A percentile compares a stretch with the other conserved stretches of the same genome.
Evolutionary conservation across 228 moss, liverwort and hornwort species (phyloP).

Genomic region (Sphagnum fallax): DNA sequence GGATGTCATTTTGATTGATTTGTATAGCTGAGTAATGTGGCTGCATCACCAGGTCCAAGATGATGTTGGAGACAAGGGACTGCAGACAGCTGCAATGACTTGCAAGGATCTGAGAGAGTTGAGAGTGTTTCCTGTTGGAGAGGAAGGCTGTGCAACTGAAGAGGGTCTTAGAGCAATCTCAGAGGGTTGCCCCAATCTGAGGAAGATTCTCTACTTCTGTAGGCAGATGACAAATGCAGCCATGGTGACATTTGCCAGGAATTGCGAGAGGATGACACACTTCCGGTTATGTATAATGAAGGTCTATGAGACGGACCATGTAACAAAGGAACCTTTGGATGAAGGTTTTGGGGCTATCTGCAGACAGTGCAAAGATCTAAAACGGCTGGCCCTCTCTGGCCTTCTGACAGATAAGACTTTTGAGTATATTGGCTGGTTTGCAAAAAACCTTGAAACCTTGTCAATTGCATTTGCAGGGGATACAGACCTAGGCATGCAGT

Average conservation of each 20-base stretch:
- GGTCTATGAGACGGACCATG: slow-evolving; percentile 39
- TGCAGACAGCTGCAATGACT: slow-evolving; percentile 43
- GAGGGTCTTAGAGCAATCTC: slow-evolving; percentile 74
- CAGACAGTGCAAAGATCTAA: slow-evolving; percentile 63
- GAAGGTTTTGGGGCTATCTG: slow-evolving; percentile 74
- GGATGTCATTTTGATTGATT: too few species aligned
- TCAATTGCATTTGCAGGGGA: slow-evolving; percentile 84
- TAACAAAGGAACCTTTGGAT: slow-evolving; percentile 55
- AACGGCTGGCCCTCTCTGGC: slow-evolving; percentile 78
- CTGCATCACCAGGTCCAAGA: slow-evolving; percentile 64
- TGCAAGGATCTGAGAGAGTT: slow-evolving; percentile 80
- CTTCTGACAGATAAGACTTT: slow-evolving; percentile 62
- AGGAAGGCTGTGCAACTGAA: slow-evolving; percentile 60
- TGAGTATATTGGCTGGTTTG: slow-evolving; percentile 69
- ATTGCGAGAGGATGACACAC: slow-evolving; percentile 71
- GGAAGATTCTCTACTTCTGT: slow-evolving; percentile 94
- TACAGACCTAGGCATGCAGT: slow-evolving; percentile 75
- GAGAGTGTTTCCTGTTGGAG: slow-evolving; percentile 61
- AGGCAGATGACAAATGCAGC: slow-evolving; percentile 92
- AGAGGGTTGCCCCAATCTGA: slow-evolving; percentile 75
- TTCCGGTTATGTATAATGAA: slow-evolving; percentile 77
- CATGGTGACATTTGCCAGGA: slow-evolving; percentile 54
- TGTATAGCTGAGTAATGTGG: too few species aligned
- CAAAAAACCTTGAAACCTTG: slow-evolving; percentile 77
- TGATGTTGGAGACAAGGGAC: slow-evolving; percentile 76